Base-by-base conservation (phyloP, 495 filamentous ascomycete species). In the Talaromyces adpressus region DNA sequence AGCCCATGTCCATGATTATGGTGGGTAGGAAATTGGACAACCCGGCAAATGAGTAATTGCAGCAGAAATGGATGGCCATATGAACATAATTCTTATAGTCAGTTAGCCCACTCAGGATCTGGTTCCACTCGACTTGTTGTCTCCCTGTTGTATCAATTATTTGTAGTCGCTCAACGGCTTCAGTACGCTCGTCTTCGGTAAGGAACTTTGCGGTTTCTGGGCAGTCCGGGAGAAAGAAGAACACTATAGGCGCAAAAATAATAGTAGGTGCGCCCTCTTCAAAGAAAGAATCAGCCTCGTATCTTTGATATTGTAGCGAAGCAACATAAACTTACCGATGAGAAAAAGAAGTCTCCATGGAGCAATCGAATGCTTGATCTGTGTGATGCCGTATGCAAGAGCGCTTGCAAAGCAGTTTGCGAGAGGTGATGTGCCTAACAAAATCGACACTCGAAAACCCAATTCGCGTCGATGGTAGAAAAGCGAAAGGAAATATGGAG, bases 21-120 rank as follows among this genome's bases (percentile, higher is more conserved):
- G 87, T 85, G 0, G 90, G 90, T 1, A 92, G 79, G 69, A 91
- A 93, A 1, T 91, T 87, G 5, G 90, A 89, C 8, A 93, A 57
- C 0, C 66, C 68, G 0, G 70, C 66, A 54, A 69, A 74, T 29
- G 66, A 73, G 57, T 51, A 71, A 62, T 73, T 73, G 66, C 69
- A 71, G 61, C 67, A 71, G 52, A 73, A 73, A 58, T 71, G 70
- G 5, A 72, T 69, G 11, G 58, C 29, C 61, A 65, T 71, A 61
- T 73, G 70, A 8, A 69, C 53, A 51, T 69, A 73, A 49, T 73
- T 73, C 47, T 72, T 72, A 65, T 69, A 72, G 63, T 72, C 71
- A 14, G 25, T 25, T 20, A 73, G 57, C 1, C 70, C 71, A 34
- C 61, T 62, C 7, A 68, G 22, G n/a, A 72, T 64, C 45, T 72